These are phyloP conservation scores for Volvox carteri DNA, from an alignment of 163 green algal species.

Conservation along the genomic window DNA sequence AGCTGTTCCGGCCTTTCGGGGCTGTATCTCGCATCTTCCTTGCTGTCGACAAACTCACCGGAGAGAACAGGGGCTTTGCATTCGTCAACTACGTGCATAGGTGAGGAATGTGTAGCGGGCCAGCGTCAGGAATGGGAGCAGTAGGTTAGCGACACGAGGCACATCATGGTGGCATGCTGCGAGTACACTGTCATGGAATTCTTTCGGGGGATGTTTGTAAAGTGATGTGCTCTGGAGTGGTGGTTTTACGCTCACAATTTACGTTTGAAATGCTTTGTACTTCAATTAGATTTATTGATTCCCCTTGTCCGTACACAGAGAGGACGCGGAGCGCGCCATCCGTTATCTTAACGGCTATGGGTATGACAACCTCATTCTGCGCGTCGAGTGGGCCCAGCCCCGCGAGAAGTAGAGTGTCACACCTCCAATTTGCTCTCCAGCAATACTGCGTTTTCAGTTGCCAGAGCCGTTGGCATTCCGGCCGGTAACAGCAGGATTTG, in stretches of 20 bases:
- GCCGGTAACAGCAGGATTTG: not conserved
- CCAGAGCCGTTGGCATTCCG: not conserved
- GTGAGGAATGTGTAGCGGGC: constrained; percentile 51
- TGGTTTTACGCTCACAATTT: too few relatives aligned
- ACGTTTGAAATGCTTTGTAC: too few relatives aligned
- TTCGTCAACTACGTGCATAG: constrained; percentile 98
- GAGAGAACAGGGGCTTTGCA: constrained; percentile 95
- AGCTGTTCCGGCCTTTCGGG: constrained; percentile 97
- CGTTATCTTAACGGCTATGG: constrained; percentile 93
- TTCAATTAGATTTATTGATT: too few relatives aligned
- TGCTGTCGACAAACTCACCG: constrained; percentile 96
- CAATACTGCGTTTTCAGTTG: not conserved
- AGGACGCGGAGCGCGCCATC: constrained; percentile 93
- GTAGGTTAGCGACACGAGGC: too few relatives aligned
- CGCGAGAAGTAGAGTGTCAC: constrained; percentile 59
- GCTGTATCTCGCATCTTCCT: constrained; percentile 95
- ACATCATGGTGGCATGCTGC: too few relatives aligned
- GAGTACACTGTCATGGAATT: too few relatives aligned
- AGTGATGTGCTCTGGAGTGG: too few relatives aligned
- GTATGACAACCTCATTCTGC: constrained; percentile 99
- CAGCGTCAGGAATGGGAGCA: not conserved
- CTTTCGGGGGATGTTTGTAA: too few relatives aligned
- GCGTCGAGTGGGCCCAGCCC: constrained; percentile 93
- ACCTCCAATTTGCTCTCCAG: not conserved
- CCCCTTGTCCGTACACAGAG: constrained; percentile 63